Percentiles rank a stretch among this genome's conserved stretches.
phyloP scores from a whole-genome alignment of 169 alveolate genomes.

The Plasmodium inui region DNA sequence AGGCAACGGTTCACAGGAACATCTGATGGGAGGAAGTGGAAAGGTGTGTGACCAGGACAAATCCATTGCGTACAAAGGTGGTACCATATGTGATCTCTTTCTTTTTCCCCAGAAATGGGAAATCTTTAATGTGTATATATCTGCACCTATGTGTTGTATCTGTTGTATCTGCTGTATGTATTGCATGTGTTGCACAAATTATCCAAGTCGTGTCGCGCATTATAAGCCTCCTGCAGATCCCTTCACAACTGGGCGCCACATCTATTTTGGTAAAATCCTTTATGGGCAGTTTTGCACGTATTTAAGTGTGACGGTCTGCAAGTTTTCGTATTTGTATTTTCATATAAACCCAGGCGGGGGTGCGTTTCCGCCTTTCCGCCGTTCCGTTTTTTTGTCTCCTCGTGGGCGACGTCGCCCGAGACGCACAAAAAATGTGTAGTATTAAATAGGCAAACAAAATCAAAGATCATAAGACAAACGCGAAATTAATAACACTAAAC shows the following conservation, averaged over 20 bases:
- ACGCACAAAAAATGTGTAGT: background rate
- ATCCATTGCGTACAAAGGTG: background rate
- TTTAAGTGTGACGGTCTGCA: background rate
- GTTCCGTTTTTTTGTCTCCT: background rate
- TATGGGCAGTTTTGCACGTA: background rate
- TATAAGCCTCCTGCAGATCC: background rate
- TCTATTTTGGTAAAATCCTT: background rate
- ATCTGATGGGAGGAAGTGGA: conserved; percentile 2
- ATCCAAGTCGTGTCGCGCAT: background rate
- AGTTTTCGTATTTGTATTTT: background rate
- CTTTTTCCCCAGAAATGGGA: background rate
- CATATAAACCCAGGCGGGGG: background rate
- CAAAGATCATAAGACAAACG: background rate
- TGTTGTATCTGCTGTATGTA: background rate
- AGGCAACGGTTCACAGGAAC: conserved; percentile 31
- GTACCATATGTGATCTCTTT: background rate
- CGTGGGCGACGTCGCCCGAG: background rate
- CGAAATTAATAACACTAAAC: background rate
- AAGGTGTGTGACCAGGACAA: background rate
- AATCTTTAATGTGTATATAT: background rate
- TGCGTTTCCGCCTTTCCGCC: background rate
- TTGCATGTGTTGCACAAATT: background rate
- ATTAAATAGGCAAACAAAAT: background rate
- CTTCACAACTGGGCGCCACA: background rate
- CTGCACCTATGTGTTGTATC: background rate